Percentiles rank a stretch among this genome's conserved stretches.
Conservation (phyloP, 1,139 yeast species). For the Blastobotrys raffinosifermentans region DNA sequence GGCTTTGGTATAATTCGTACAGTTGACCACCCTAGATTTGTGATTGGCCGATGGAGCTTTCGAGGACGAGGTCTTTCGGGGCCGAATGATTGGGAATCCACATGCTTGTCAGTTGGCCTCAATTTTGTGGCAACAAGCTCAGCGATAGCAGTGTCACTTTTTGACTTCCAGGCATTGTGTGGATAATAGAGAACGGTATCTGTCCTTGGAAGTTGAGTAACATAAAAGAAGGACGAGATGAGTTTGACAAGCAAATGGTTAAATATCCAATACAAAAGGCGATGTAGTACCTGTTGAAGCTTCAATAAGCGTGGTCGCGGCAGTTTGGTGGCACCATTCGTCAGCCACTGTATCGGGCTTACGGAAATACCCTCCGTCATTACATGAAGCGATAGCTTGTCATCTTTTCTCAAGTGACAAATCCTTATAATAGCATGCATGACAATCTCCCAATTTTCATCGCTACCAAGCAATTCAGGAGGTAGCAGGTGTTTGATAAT, state of each 20-base stretch:
- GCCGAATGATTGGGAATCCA: constrained; percentile 28
- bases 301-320: constrained; percentile 18
- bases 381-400: constrained; percentile 29
- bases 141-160: constrained; percentile 30
- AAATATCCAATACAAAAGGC: constrained; percentile 58
- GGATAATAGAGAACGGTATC: constrained; percentile 46
- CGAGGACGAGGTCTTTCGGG: background rate
- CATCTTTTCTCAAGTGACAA: constrained; percentile 34
- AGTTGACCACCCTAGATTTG: constrained; percentile 20
- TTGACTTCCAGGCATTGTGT: constrained; percentile 52
- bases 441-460: constrained; percentile 42
- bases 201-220: constrained; percentile 46
- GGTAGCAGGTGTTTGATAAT: constrained; percentile 42
- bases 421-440: constrained; percentile 36
- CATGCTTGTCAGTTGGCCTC: constrained; percentile 23
- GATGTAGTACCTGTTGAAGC: constrained; percentile 30
- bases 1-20: constrained; percentile 25
- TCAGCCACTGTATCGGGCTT: constrained; percentile 45
- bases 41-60: constrained; percentile 16
- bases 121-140: constrained; percentile 13
- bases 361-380: constrained; percentile 35
- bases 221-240: constrained; percentile 56
- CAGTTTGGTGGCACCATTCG: constrained; percentile 10
- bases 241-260: constrained; percentile 43
- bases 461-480: constrained; percentile 48